Conservation (phyloP, 345 rosid species). For the Pistacia integerrima region DNA sequence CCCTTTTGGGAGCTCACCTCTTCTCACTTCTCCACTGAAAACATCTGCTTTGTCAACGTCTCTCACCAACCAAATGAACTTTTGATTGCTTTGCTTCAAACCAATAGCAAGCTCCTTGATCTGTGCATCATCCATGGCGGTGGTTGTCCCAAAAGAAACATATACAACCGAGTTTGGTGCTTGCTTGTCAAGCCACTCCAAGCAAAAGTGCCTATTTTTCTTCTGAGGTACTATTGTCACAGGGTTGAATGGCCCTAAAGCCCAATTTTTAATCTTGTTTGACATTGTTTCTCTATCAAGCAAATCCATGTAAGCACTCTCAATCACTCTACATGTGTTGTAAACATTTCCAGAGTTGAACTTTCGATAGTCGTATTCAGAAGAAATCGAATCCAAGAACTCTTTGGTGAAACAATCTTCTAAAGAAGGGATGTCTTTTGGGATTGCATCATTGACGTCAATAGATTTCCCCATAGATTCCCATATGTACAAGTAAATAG, state of each 20-base stretch:
- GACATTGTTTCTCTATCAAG: slow-evolving; percentile 19
- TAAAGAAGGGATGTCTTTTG: slow-evolving; percentile 34
- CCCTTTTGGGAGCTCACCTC: slow-evolving; percentile 38
- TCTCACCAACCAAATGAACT: slow-evolving; percentile 63
- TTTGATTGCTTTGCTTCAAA: slow-evolving; percentile 46
- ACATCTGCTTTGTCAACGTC: slow-evolving; percentile 63
- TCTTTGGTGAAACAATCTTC: slow-evolving; percentile 47
- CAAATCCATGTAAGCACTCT: slow-evolving; percentile 35
- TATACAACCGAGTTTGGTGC: slow-evolving; percentile 36
- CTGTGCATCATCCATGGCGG: slow-evolving; percentile 38
- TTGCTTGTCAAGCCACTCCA: slow-evolving; percentile 55
- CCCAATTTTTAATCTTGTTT: slow-evolving; percentile 31
- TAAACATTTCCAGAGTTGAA: slow-evolving; percentile 33
- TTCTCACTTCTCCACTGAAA: slow-evolving; percentile 33
- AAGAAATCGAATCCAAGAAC: slow-evolving; percentile 30
- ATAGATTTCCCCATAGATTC: slow-evolving; percentile 22
- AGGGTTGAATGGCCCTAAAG: slow-evolving; percentile 52
- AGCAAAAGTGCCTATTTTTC: slow-evolving; percentile 17
- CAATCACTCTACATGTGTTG: slow-evolving; percentile 49
- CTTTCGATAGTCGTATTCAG: slow-evolving; percentile 20
- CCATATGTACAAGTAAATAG: slow-evolving; percentile 21
- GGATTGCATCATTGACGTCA: background rate
- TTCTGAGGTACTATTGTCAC: slow-evolving; percentile 10
- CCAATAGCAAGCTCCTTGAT: slow-evolving; percentile 46
- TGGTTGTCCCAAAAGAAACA: slow-evolving; percentile 57